Percentiles rank a stretch among this genome's conserved stretches.
Conservation (phyloP, 164 flowering plant species). For the Kingdonia uniflora region DNA sequence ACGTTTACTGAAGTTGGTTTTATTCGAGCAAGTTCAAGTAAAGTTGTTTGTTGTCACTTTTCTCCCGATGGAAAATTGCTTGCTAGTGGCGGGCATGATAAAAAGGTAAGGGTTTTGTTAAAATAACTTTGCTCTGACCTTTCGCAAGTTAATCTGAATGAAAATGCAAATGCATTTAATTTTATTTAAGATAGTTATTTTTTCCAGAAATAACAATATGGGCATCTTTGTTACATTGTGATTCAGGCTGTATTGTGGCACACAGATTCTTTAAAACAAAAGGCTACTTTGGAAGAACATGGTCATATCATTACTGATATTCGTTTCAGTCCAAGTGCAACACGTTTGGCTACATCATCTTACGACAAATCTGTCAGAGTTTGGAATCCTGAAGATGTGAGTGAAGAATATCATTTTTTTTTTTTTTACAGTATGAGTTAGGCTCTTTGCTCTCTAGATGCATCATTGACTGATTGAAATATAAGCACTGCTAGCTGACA, state of each 20-base stretch:
- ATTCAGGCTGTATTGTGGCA: slow-evolving; percentile 70
- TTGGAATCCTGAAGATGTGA: slow-evolving; percentile 81
- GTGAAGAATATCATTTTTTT: slow-evolving; percentile 8
- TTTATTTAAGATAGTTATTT: no score
- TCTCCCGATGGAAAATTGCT: slow-evolving; percentile 95
- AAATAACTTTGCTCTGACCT: not conserved
- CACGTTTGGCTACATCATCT: slow-evolving; percentile 80
- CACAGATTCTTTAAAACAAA: slow-evolving; percentile 40
- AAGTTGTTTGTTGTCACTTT: slow-evolving; percentile 87
- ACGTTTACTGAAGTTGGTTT: slow-evolving; percentile 56
- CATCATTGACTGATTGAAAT: no score
- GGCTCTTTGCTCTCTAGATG: no score
- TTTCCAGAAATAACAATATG: no score
- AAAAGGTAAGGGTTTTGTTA: slow-evolving; percentile 29
- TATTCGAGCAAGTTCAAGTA: slow-evolving; percentile 66
- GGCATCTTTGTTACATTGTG: slow-evolving; percentile 8
- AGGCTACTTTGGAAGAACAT: slow-evolving; percentile 68
- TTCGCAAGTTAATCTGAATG: no score
- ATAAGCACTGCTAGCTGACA: no score
- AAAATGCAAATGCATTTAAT: no score
- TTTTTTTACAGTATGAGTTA: not conserved
- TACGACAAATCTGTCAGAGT: slow-evolving; percentile 74
- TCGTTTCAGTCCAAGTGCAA: slow-evolving; percentile 67
- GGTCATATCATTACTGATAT: slow-evolving; percentile 57
- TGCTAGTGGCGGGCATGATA: slow-evolving; percentile 96